Evolutionary conservation across 2,329 filamentous ascomycete species (phyloP).

Genomic region (Helotiales sp.): DNA sequence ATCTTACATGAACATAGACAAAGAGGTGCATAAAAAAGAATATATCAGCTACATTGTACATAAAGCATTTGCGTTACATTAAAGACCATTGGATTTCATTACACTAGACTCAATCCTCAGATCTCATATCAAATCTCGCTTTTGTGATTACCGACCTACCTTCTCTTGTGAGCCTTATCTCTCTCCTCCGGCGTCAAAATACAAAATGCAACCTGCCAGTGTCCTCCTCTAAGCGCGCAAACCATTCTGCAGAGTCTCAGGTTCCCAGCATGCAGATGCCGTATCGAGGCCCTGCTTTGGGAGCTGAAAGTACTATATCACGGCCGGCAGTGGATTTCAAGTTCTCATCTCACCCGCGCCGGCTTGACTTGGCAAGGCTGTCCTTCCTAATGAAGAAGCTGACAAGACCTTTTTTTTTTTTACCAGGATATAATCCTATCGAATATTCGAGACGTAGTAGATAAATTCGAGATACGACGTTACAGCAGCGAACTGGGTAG

Average conservation of each 20-base stretch:
- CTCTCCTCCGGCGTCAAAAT: neutral
- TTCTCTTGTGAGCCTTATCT: neutral
- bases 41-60: constrained; percentile 7
- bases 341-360: neutral
- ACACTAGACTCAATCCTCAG: neutral
- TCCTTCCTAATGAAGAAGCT: neutral
- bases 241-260: neutral
- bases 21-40: neutral
- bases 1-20: neutral
- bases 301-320: neutral
- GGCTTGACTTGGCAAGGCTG: neutral
- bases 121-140: neutral
- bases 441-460: neutral
- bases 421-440: neutral
- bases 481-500: neutral
- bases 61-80: neutral
- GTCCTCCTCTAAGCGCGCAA: neutral
- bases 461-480: neutral
- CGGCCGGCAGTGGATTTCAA: neutral
- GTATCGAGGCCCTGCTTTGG: neutral
- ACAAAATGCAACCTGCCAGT: neutral
- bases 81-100: neutral
- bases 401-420: neutral
- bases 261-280: neutral
- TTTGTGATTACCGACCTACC: neutral